Evolutionary conservation across 2,329 filamentous ascomycete species (phyloP).

Genomic region (Fusarium compactum): DNA sequence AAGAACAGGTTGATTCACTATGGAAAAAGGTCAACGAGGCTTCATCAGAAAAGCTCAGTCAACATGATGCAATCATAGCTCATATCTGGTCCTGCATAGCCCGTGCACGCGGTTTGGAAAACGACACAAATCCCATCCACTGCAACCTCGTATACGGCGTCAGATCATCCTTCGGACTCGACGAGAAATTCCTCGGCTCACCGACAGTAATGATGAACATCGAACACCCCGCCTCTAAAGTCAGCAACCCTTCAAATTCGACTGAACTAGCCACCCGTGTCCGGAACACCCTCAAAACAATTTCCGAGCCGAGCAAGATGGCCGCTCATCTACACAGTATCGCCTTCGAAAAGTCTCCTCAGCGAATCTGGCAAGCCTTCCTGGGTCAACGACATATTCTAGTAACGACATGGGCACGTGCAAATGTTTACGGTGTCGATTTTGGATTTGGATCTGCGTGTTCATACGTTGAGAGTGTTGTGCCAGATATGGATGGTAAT

Average conservation of each 20-base stretch:
- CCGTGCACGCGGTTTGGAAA: conserved; percentile 31
- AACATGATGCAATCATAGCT: conserved; percentile 42
- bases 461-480: conserved; percentile 39
- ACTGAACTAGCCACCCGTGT: conserved; percentile 5
- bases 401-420: conserved; percentile 45
- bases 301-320: conserved; percentile 13
- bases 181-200: conserved; percentile 36
- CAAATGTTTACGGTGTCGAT: conserved; percentile 44
- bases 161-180: conserved; percentile 26
- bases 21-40: conserved; percentile 1
- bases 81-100: conserved; percentile 47
- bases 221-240: conserved; percentile 22
- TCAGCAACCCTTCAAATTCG: background rate
- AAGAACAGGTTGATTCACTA: conserved; percentile 26
- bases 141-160: conserved; percentile 43
- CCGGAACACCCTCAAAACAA: conserved; percentile 29
- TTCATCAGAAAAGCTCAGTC: conserved; percentile 22
- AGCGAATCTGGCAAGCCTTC: conserved; percentile 47
- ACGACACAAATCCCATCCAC: conserved; percentile 24
- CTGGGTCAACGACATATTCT: conserved; percentile 42
- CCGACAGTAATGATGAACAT: conserved; percentile 45
- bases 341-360: conserved; percentile 43
- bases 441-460: conserved; percentile 39
- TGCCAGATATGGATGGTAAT: conserved; percentile 41
- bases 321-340: conserved; percentile 36